Evolutionary conservation across 2,329 filamentous ascomycete genomes (phyloP), one percentile per base, ranked within the genome.

Genomic region (Teratosphaeria viscida): DNA sequence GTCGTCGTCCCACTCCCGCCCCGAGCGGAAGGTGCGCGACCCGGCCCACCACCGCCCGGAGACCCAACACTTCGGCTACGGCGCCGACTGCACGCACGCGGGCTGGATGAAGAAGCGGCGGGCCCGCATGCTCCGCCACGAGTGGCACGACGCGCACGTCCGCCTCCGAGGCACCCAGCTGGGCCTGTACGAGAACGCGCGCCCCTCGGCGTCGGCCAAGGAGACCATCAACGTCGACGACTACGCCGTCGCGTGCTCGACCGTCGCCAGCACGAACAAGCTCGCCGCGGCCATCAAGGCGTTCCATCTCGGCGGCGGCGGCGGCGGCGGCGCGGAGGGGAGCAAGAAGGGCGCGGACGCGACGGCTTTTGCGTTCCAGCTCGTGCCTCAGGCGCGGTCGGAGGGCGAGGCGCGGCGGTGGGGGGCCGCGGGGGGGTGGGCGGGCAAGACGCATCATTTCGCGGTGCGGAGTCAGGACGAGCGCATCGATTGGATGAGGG

Each of bases 91-190:
- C 62, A 71, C 64, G 32, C 89, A 92, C 74, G 84, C 89, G 56
- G 94, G 94, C 1, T 91, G 86, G 74, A 95, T 99, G 85, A 95
- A 95, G 80, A 96, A 95, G 80, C 89, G 92, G 71, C 90, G 90
- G 77, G 95, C 88, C 37, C 86, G 85, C 70, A 85, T 96, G 79
- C 83, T 96, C 62, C 89, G 90, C 52, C 89, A 95, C 73, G 92
- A 96, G 77, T 96, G 92, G 92, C 85, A 91, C 70, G 89, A 95
- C 72, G 87, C 90, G 66, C 94, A 92, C 77, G 95, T 94, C 73
- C 90, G 89, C 29, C 86, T 96, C 63, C 85, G 86, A 54, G 79
- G 78, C 65, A 79, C 78, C 0, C 72, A 75, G 59, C 75, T 81
- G 23, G 85, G 87, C 58, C 87, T 92, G 82, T 89, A 92, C 79